Evolutionary conservation across 2,329 filamentous ascomycete genomes (phyloP).

Genomic region (Neofusicoccum umdonicola): DNA sequence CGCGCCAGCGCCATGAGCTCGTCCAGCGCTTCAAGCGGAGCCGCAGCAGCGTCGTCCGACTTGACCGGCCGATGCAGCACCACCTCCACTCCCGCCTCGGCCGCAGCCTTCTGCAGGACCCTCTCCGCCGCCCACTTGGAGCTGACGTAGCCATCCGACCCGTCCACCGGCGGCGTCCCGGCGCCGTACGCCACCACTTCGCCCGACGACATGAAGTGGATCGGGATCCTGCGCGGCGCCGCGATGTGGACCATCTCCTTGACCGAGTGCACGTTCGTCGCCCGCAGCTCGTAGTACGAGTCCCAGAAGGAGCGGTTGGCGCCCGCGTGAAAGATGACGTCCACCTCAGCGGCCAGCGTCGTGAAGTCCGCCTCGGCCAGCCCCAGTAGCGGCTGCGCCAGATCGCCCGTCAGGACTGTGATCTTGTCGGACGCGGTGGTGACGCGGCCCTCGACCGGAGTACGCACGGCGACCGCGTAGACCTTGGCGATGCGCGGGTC

Average conservation of each 20-base stretch:
- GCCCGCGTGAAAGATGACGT: conserved; percentile 26
- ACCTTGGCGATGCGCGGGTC: conserved; percentile 26
- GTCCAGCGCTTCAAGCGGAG: conserved; percentile 16
- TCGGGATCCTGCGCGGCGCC: conserved; percentile 11
- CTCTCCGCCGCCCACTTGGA: conserved; percentile 21
- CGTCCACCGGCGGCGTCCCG: neutral
- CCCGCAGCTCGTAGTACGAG: conserved; percentile 25
- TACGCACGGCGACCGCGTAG: conserved; percentile 46
- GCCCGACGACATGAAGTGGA: conserved; percentile 23
- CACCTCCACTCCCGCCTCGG: neutral
- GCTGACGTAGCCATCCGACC: conserved; percentile 18
- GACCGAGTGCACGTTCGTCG: conserved; percentile 24
- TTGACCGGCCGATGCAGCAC: conserved; percentile 2
- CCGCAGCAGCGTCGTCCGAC: conserved; percentile 16
- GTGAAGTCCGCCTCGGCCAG: neutral
- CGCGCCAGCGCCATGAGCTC: neutral
- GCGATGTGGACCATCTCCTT: conserved; percentile 17
- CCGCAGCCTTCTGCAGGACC: conserved; percentile 17
- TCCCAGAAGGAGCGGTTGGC: conserved; percentile 27
- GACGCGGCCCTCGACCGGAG: neutral
- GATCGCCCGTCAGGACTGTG: conserved; percentile 37
- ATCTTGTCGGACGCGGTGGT: conserved; percentile 1
- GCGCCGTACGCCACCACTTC: neutral
- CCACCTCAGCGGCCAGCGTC: neutral
- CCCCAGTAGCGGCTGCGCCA: conserved; percentile 27